Evolutionary conservation across 805 yeast species (phyloP), one percentile per base, ranked within the genome.

Genomic region (Candida cerambycidarum): DNA sequence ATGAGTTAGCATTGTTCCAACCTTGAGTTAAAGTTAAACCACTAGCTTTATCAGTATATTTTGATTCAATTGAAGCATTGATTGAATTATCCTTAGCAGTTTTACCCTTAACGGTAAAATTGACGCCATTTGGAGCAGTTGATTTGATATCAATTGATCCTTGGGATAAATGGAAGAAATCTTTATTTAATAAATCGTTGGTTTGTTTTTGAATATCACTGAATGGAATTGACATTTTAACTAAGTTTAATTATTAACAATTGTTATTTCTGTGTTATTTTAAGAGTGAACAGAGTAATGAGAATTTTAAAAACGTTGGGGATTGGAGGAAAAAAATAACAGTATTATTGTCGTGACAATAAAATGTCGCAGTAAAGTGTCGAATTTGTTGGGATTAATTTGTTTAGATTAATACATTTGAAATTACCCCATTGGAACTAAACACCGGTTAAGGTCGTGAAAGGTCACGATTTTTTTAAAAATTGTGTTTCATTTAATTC

Each of bases 11-110:
- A 58, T 95, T 88, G 75, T 90, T 84, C 97, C 98, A 90, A 64
- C 97, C 96, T 78, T 93, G 98, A 56, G 97, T 89, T 63, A 93
- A 75, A 53, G 97, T 82, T 62, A 93, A 76, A 52, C 97, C 97
- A 50, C 93, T 76, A 50, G 89, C 78, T 78, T 89, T 89, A 81
- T 93, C 99, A 49, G 86, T 72, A 78, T 84, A 87, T 77, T 87
- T 89, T 59, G 95, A 86, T 73, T 93, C 98, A 46, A 93, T 73
- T 62, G 85, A 80, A 56, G 96, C 95, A 50, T 90, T 82, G 56
- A 93, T 81, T 57, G 95, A 74, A 63, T 85, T 83, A 62, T 82
- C 87, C 72, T 80, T 81, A 59, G 81, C 78, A 59, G 83, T 78
- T 75, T 89, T 89, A 67, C 96, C 97, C 78, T 88, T 89, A 63